Percentiles rank a stretch among this genome's conserved stretches.
phyloP scores from a whole-genome alignment of 768 basidiomycete species.

The Suillus discolor region DNA sequence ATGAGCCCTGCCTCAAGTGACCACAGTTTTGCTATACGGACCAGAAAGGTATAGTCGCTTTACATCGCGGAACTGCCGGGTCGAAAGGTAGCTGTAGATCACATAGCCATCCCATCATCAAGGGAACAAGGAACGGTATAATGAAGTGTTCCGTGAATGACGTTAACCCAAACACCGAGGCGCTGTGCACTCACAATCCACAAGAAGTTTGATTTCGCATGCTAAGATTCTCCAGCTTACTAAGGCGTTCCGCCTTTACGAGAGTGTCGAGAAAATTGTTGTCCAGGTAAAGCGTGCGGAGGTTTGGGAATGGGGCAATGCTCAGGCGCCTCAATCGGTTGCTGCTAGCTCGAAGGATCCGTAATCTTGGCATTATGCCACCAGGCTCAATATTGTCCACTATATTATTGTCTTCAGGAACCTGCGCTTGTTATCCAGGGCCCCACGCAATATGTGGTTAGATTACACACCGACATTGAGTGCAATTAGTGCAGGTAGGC shows the following conservation, averaged over 20 bases:
- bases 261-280: slow-evolving; percentile 66
- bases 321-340: slow-evolving; percentile 76
- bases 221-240: slow-evolving; percentile 86
- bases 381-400: slow-evolving; percentile 57
- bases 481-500: slow-evolving; percentile 60
- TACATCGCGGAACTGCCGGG: slow-evolving; percentile 83
- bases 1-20: slow-evolving; percentile 23
- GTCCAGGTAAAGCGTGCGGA: slow-evolving; percentile 93
- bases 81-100: slow-evolving; percentile 43
- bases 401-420: slow-evolving; percentile 67
- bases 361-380: slow-evolving; percentile 64
- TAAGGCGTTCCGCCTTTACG: slow-evolving; percentile 55
- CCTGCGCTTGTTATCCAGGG: slow-evolving; percentile 19
- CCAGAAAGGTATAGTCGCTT: slow-evolving; percentile 95
- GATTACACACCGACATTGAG: slow-evolving; percentile 81
- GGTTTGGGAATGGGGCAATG: slow-evolving; percentile 59
- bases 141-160: slow-evolving; percentile 42
- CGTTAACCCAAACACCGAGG: slow-evolving; percentile 21
- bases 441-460: slow-evolving; percentile 13
- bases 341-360: slow-evolving; percentile 83
- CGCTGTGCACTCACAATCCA: slow-evolving; percentile 61
- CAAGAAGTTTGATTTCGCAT: slow-evolving; percentile 85
- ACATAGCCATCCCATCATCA: slow-evolving; percentile 32
- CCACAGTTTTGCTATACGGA: slow-evolving; percentile 41
- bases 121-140: slow-evolving; percentile 28